A percentile compares a stretch with the other conserved stretches of the same genome.
Conservation (phyloP, 441 rosid species). For the Eugenia klotzschiana region DNA sequence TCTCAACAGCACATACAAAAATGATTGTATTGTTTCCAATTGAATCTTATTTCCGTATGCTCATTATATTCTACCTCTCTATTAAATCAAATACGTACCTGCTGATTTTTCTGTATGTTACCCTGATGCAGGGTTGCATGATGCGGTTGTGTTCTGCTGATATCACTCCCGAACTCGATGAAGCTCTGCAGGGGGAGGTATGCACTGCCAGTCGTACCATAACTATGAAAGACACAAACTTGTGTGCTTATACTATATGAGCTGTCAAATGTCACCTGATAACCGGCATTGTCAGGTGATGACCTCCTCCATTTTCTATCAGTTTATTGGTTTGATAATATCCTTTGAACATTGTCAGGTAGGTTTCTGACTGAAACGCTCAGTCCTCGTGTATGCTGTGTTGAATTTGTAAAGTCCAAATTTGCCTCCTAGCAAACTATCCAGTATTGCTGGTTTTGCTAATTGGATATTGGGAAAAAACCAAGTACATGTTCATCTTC, state of each 20-base stretch:
- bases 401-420: background rate
- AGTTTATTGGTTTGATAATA: background rate
- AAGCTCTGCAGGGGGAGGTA: too few species aligned
- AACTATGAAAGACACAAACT: too few species aligned
- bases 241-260: too few species aligned
- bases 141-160: too few species aligned
- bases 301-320: background rate
- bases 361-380: background rate
- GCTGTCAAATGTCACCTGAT: too few species aligned
- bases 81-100: background rate
- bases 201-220: too few species aligned
- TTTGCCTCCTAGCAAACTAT: background rate
- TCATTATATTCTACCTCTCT: fast-evolving
- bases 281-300: background rate
- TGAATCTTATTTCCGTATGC: background rate
- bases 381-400: background rate
- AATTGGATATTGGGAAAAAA: background rate
- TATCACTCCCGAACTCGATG: too few species aligned
- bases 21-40: background rate
- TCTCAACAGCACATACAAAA: background rate
- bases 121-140: too few species aligned
- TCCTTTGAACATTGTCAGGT: background rate
- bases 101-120: too few species aligned
- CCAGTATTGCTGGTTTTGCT: background rate
- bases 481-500: background rate